A percentile compares a stretch with the other conserved stretches of the same genome.
Evolutionary conservation across 306 rosid species (phyloP).

Genomic region (Hippophae rhamnoides): DNA sequence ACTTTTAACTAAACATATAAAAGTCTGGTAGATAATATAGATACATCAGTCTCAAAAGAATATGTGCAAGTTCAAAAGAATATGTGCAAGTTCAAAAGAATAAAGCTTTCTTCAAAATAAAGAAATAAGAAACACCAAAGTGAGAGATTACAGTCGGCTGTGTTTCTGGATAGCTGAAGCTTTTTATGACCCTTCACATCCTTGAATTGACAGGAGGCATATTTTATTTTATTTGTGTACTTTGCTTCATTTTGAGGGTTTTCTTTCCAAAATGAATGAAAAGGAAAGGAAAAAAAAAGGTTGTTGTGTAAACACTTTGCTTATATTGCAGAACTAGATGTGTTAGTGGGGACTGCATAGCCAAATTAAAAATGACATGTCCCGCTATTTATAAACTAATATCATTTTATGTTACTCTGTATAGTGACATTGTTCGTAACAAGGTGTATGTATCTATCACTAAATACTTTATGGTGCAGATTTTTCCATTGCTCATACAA

Average conservation of each 20-base stretch:
- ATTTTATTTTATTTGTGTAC: background rate
- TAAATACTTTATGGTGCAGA: constrained; percentile 34
- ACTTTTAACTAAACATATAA: background rate
- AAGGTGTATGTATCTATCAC: background rate
- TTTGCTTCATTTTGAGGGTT: background rate
- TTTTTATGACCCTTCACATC: background rate
- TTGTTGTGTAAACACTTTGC: background rate
- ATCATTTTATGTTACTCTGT: background rate
- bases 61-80: background rate
- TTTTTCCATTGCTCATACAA: constrained; percentile 64
- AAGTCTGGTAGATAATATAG: background rate
- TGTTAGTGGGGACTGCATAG: background rate
- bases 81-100: background rate
- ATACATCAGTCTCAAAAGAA: background rate
- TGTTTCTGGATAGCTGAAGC: background rate
- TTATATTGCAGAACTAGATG: background rate
- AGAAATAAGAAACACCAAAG: background rate
- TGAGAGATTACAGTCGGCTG: background rate
- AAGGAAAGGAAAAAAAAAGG: background rate
- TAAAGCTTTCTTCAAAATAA: background rate
- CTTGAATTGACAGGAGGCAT: background rate
- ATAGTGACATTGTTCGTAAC: background rate
- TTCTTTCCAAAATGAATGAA: no score
- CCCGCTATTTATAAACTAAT: background rate
- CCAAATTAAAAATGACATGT: background rate